Evolutionary conservation across 164 flowering plant genomes (phyloP), one percentile per base, ranked within the genome.

Genomic region (Cinnamomum micranthum): DNA sequence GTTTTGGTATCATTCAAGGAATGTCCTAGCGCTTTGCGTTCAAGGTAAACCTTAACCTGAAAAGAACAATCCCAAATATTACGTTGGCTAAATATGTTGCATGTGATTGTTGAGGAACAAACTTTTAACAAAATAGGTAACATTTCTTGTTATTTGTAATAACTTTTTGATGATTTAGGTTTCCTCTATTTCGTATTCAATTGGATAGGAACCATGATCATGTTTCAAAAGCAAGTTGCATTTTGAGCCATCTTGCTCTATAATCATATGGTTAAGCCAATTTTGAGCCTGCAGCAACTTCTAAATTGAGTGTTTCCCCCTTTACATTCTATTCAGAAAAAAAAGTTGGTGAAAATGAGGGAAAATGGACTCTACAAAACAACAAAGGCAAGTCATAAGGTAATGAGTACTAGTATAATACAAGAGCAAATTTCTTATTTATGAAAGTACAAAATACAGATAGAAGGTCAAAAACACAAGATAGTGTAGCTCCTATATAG

Each of bases 1-100:
- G 99, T 93, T 80, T 95, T 93, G 11, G 93, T 84, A 73, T 93
- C 99, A 70, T 84, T 87, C 66, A 95, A 79, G 65, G 98, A 86
- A 81, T 84, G 90, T 14, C 88, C 93, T 50, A 95, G 83, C 0
- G 88, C 77, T 80, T 91, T 93, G n/a, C 96, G 91, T 63, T 91
- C 97, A 0, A 77, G 75, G 82, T 92, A 91, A 65, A 84, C 93
- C 72, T 87, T 89, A 58, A 90, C 90, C 98, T 91, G 90, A 74
- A 74, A 55, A 65, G 59, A 77, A 59, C 68, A 73, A 76, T 0
- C 24, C 24, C 25, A 31, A 35, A 19, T n/a, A 25, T 70, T 23
- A n/a, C 55, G 7, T 51, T 11, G 35, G 35, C 24, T 22, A 41
- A 7, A 31, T 19, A 14, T 20, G 59, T 62, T 65, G 35, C 31